phyloP scores from a whole-genome alignment of 1,284 basidiomycete genomes.

The Microbotryum intermedium region DNA sequence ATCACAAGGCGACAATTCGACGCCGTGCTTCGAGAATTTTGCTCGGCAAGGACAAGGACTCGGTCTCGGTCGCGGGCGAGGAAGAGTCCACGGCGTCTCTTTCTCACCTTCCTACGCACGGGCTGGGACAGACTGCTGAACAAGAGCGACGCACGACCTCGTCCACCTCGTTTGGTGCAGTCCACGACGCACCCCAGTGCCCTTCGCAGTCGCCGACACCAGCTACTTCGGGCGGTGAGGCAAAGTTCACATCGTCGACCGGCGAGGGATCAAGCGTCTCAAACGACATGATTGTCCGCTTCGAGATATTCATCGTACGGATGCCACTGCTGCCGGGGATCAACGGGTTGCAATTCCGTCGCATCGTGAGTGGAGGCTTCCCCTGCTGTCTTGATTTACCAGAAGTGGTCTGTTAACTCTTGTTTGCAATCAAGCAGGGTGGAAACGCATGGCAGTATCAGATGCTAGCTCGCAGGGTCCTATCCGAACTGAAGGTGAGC shows the following conservation, averaged over 20 bases:
- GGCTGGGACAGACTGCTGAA: slow-evolving; percentile 34
- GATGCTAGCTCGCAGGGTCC: slow-evolving; percentile 85
- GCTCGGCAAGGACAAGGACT: slow-evolving; percentile 46
- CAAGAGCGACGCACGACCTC: slow-evolving; percentile 14
- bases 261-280: slow-evolving; percentile 46
- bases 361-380: slow-evolving; percentile 44
- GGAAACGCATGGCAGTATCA: slow-evolving; percentile 51
- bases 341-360: slow-evolving; percentile 91
- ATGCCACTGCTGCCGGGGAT: slow-evolving; percentile 80
- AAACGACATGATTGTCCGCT: slow-evolving; percentile 70
- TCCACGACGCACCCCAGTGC: background rate
- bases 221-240: slow-evolving; percentile 46
- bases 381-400: background rate
- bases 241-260: slow-evolving; percentile 57
- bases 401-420: background rate
- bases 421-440: background rate
- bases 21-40: slow-evolving; percentile 69
- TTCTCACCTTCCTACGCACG: slow-evolving; percentile 18
- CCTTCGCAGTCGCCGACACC: background rate
- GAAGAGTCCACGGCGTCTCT: slow-evolving; percentile 66
- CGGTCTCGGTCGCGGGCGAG: slow-evolving; percentile 30
- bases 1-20: slow-evolving; percentile 45
- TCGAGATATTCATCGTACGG: slow-evolving; percentile 91
- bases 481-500: slow-evolving; percentile 84
- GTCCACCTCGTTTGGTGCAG: slow-evolving; percentile 19